phyloP scores from a whole-genome alignment of 2,329 filamentous ascomycete species.

The Fusarium irregulare region DNA sequence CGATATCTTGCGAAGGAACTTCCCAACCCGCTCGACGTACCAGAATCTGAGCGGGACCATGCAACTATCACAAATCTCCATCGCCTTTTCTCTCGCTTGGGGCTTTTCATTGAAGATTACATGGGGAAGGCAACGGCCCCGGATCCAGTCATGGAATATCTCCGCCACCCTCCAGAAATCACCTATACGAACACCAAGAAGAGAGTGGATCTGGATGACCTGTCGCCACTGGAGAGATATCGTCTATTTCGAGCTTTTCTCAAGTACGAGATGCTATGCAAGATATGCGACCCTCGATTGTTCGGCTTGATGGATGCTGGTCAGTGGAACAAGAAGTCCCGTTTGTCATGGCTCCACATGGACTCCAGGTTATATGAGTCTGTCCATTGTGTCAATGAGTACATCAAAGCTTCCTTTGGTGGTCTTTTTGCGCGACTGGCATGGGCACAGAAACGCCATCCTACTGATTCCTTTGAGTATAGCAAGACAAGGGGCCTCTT shows the following conservation, averaged over 20 bases:
- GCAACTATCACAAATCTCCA: not conserved
- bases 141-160: slow-evolving; percentile 3
- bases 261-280: not conserved
- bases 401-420: not conserved
- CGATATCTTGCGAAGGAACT: not conserved
- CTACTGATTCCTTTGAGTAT: no score
- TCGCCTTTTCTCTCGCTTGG: slow-evolving; percentile 2
- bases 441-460: no score
- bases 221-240: not conserved
- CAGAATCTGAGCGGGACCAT: no score
- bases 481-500: no score
- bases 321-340: no score
- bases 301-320: no score
- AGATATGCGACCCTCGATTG: not conserved
- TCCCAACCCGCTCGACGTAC: not conserved
- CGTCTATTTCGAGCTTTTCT: not conserved
- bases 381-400: not conserved
- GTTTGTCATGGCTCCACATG: not conserved
- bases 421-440: no score
- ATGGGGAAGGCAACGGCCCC: slow-evolving; percentile 24
- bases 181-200: not conserved
- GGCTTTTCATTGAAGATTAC: slow-evolving; percentile 29
- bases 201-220: not conserved
- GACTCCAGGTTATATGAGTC: not conserved
- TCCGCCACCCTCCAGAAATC: slow-evolving; percentile 7